Base-by-base conservation (phyloP, 257 asterid species). In the Dorcoceras hygrometricum region DNA sequence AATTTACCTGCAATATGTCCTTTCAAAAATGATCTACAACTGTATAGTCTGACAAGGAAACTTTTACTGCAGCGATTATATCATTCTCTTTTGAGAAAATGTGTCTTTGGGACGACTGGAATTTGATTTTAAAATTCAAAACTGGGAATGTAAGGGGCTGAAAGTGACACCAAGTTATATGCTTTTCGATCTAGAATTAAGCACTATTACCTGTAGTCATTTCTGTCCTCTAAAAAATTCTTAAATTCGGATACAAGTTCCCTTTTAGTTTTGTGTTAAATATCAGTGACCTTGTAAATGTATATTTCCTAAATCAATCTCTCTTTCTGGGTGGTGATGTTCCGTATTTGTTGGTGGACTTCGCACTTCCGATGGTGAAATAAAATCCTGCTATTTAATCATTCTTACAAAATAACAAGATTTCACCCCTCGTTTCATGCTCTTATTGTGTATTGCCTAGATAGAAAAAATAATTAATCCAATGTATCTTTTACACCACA, bases 1-100 rank as follows among this genome's bases (percentile, higher is more conserved):
- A 9, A 43, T 28, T 34, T 34, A 51, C 67, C 58, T 69, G 46
- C 57, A 27, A 59, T 5, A 9, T 57, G 43, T 34, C 27, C 57
- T 12, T 51, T 63, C 34, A 6, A 20, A 24, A 24, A 23, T 24
- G 4, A 54, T 59, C 14, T 36, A 32, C 31, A 16, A 9, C 48
- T 58, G 8, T 62, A 8, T 46, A 19, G 24, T 29, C 8, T 63
- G 66, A 22, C 6, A 1, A 36, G 36, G 5, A 32, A 53, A 50
- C 8, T 24, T 54, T 72, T 28, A 24, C 59, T 3, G 6, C 23
- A 7, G 29, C 57, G 34, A 51, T 18, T 53, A 14, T 28, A 57
- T 60, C 28, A 51, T 59, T 32, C 9, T 8, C 43, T 9, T 8
- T 34, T 34, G 43, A 34, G 43, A 34, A 34, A 8, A 8, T 34